Base-by-base conservation (phyloP, 306 rosid genomes). In the Malus asiatica region DNA sequence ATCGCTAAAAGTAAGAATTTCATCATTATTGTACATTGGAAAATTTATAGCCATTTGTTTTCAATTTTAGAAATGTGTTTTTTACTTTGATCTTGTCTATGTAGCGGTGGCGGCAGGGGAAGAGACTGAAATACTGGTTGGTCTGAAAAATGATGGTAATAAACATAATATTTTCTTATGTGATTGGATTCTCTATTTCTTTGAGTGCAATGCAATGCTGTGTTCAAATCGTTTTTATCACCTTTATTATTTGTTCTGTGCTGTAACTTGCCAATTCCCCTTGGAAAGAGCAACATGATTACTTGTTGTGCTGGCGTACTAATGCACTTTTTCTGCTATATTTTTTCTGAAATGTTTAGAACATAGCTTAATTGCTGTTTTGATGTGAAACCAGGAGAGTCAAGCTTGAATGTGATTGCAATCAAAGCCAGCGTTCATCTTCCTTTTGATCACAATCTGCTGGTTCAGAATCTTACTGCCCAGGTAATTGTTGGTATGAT, bases 391-490 rank as follows among this genome's bases (percentile, higher is more conserved):
- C 15, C 90, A 95, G 99, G 96, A 70, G 93, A 95, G 72, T 79
- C 88, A 3, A 87, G 83, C 87, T 55, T 95, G 88, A 92, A 85
- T 66, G 86, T 92, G 75, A 69, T 90, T 79, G 97, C 96, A 23
- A 83, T 95, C 80, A 89, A 83, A 88, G 97, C 97, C 77, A 95
- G 93, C 57, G 71, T 95, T 79, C 97, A 95, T 81, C 92, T 90
- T 58, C 93, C 97, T 25, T 87, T 80, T 68, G 96, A 92, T 86
- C 97, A 92, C 71, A 82, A 74, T 11, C 16, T 89, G 68, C 86
- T 87, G 46, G 97, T 95, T 79, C 99, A 95, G 81, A 95, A 95
- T 84, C 97, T 95, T 76, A 89, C 97, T 74, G 79, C 85, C 63
- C 89, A 89, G 96, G 99, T 95, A 88, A 83, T 66, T 75, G 48